These are phyloP conservation scores for Cadophora sp. DNA, from an alignment of 2,329 filamentous ascomycete species.

Conservation along the genomic window DNA sequence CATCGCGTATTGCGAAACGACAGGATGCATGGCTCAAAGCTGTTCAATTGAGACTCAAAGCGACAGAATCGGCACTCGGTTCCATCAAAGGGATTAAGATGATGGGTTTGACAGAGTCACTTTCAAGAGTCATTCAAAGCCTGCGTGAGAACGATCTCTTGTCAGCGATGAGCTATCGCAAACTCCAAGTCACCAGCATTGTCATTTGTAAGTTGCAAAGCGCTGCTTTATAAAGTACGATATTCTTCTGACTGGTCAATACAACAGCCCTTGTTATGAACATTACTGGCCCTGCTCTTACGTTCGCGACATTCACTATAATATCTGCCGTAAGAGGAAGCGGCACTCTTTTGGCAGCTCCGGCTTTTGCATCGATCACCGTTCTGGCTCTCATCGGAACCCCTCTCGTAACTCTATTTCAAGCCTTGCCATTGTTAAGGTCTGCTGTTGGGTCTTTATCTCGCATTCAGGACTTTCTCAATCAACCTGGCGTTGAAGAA, in stretches of 20 bases:
- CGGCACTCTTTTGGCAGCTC: slow-evolving; percentile 8
- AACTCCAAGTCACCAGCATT: slow-evolving; percentile 3
- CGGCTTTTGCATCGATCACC: neutral
- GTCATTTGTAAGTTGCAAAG: slow-evolving; percentile 2
- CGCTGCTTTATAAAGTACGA: neutral
- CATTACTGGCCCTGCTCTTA: slow-evolving; percentile 1
- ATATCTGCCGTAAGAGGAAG: neutral
- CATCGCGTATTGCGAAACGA: slow-evolving; percentile 5
- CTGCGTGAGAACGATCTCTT: slow-evolving; percentile 1
- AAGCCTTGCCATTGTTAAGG: slow-evolving; percentile 5
- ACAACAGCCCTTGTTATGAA: neutral
- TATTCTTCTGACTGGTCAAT: slow-evolving; percentile 8
- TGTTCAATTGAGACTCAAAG: neutral
- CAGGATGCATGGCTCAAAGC: slow-evolving; percentile 4
- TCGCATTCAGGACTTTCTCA: slow-evolving; percentile 5
- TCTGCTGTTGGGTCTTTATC: slow-evolving; percentile 7
- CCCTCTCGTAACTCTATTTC: neutral
- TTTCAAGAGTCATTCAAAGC: slow-evolving; percentile 5
- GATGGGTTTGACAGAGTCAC: slow-evolving; percentile 1
- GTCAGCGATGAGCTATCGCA: slow-evolving; percentile 1
- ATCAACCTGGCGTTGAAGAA: slow-evolving; percentile 6
- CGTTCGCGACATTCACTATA: slow-evolving; percentile 2
- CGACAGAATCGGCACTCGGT: slow-evolving; percentile 1
- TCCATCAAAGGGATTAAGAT: neutral
- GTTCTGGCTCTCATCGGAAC: slow-evolving; percentile 4